These are phyloP conservation scores for Chimonanthus praecox DNA, from an alignment of 164 flowering plant genomes.

Conservation along the genomic window DNA sequence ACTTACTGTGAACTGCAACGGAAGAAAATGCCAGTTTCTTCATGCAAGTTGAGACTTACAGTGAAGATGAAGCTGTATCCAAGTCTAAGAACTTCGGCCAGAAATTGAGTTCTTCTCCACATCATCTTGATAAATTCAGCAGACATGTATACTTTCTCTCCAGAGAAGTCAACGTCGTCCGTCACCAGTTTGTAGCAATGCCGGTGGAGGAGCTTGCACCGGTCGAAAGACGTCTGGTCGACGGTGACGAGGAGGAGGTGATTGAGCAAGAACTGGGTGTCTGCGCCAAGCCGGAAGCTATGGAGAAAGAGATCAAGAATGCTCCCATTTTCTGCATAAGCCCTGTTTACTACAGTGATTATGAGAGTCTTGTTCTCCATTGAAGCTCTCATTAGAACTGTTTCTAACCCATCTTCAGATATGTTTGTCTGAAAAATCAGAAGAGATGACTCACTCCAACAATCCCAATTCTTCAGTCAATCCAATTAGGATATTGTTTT, in stretches of 20 bases:
- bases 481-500: too few relatives aligned
- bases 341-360: conserved; percentile 56
- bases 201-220: conserved; percentile 45
- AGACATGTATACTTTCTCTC: conserved; percentile 68
- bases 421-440: not conserved
- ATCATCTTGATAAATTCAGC: conserved; percentile 69
- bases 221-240: conserved; percentile 50
- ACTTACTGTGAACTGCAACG: too few relatives aligned
- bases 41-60: conserved; percentile 25
- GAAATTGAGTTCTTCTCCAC: conserved; percentile 73
- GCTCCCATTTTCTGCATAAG: conserved; percentile 44
- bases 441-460: not conserved
- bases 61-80: conserved; percentile 78
- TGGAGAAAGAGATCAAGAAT: conserved; percentile 70
- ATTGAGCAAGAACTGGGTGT: conserved; percentile 37
- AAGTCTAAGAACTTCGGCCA: conserved; percentile 47
- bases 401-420: conserved; percentile 33
- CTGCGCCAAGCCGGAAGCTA: conserved; percentile 65
- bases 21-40: too few relatives aligned
- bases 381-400: conserved; percentile 36
- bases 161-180: conserved; percentile 50
- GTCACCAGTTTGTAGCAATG: conserved; percentile 55
- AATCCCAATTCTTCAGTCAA: too few relatives aligned
- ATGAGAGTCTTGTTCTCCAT: conserved; percentile 51
- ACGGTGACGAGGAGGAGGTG: conserved; percentile 54